Evolutionary conservation across 2,329 filamentous ascomycete genomes (phyloP).

Genomic region (Cryphonectria naterciae): DNA sequence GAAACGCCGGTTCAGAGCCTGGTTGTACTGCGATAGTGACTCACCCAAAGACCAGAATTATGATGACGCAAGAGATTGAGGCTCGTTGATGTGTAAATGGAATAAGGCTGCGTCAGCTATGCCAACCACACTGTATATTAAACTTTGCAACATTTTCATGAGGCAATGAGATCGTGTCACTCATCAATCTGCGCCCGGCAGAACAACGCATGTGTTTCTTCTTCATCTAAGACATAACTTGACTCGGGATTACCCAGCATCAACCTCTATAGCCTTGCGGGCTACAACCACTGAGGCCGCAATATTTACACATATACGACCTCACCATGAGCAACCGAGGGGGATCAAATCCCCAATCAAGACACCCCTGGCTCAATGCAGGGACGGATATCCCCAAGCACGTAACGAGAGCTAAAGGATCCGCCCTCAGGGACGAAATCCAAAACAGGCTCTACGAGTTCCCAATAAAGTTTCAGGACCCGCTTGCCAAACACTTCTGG

Average conservation of each 20-base stretch:
- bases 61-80: not conserved
- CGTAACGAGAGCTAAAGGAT: not conserved
- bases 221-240: not conserved
- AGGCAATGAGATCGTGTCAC: not conserved
- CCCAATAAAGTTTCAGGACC: not conserved
- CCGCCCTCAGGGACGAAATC: not conserved
- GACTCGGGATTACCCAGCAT: not conserved
- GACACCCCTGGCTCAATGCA: not conserved
- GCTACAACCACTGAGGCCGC: not conserved
- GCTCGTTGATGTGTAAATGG: not conserved
- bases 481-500: not conserved
- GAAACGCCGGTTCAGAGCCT: not conserved
- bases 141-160: not conserved
- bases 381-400: not conserved
- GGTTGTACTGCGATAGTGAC: not conserved
- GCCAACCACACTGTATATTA: not conserved
- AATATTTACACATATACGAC: not conserved
- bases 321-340: not conserved
- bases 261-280: not conserved
- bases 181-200: too few relatives aligned
- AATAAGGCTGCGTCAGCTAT: not conserved
- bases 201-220: too few relatives aligned
- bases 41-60: not conserved
- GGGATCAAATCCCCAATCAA: too few relatives aligned
- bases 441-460: not conserved